Base-by-base conservation (phyloP, 2,329 filamentous ascomycete species). In the Cryphonectria parasitica region DNA sequence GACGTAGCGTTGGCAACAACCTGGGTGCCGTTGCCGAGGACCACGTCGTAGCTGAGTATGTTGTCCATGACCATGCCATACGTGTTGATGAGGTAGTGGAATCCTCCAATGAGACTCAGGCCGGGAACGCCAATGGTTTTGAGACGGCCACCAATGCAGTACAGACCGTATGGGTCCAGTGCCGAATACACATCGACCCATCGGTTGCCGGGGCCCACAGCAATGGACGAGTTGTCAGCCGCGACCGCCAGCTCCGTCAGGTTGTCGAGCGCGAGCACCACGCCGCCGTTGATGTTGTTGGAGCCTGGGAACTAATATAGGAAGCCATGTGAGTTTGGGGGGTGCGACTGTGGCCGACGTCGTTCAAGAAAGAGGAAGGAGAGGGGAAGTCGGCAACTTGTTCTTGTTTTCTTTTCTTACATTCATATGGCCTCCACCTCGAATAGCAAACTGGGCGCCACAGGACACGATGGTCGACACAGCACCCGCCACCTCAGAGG, bases 101-200 rank as follows among this genome's bases (percentile, higher is more conserved):
- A 72, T 0, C 78, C 78, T 11, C 78, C 78, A 39, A 78, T 75
- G 3, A 78, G 65, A 6, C 73, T 74, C 4, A 79, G 74, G 6
- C 78, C 78, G 10, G 75, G 73, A 2, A 79, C 76, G 5, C 77
- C 78, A 25, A 79, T 77, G 0, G 69, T 73, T 39, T 75, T 75
- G 36, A 77, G 72, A 11, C 78, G 76, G 7, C 77, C 77, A n/a
- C 78, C 77, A 52, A 78, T 75, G 56, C 71, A 69, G 54, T 76
- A 76, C 1, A 72, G 70, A 11, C 71, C 73, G n/a, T 76, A 69
- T 1, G 75, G 71, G 4, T 71, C 75, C 5, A 79, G 62, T 15
- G 72, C 71, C 8, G 49, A 15, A 67, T 78, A 78, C 25, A 79
- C 77, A 4, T 78, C 74, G 2, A 70, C 71, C 78, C 78, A 79